These are phyloP conservation scores for Pseudodiploospora longispora DNA, from an alignment of 2,329 filamentous ascomycete genomes.

Conservation along the genomic window DNA sequence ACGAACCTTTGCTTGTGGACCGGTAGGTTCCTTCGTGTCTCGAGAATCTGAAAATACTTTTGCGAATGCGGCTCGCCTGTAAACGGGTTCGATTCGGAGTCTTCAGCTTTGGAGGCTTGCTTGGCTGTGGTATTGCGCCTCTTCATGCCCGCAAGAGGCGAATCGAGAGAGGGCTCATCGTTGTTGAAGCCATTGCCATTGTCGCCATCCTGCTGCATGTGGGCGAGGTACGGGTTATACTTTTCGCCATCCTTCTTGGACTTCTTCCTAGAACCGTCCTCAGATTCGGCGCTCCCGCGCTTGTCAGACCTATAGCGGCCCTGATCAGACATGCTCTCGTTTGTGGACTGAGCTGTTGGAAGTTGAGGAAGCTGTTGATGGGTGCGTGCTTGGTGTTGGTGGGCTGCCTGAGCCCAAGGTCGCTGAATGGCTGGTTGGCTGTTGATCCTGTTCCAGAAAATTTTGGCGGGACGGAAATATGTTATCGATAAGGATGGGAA, in stretches of 20 bases:
- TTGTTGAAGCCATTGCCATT: slow-evolving; percentile 24
- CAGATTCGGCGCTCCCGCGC: slow-evolving; percentile 35
- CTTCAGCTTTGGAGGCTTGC: slow-evolving; percentile 66
- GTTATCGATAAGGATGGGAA: slow-evolving; percentile 24
- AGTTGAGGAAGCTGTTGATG: slow-evolving; percentile 1
- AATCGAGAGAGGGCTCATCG: slow-evolving; percentile 27
- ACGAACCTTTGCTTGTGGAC: slow-evolving; percentile 80
- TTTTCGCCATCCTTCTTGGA: slow-evolving; percentile 30
- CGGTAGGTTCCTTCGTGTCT: slow-evolving; percentile 74
- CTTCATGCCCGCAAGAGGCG: slow-evolving; percentile 57
- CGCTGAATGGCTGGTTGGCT: slow-evolving; percentile 4
- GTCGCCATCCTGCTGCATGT: slow-evolving; percentile 60
- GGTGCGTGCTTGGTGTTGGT: slow-evolving; percentile 8
- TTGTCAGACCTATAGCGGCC: slow-evolving; percentile 29
- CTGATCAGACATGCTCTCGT: slow-evolving; percentile 29
- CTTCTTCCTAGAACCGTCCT: slow-evolving; percentile 36
- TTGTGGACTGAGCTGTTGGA: no score
- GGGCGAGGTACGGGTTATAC: slow-evolving; percentile 83
- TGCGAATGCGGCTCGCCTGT: slow-evolving; percentile 68
- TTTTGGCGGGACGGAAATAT: slow-evolving; percentile 17
- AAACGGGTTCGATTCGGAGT: slow-evolving; percentile 79
- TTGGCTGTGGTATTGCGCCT: slow-evolving; percentile 73
- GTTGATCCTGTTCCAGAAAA: slow-evolving; percentile 10
- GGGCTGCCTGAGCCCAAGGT: slow-evolving; percentile 5
- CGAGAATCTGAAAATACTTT: slow-evolving; percentile 84